Percentiles rank a stretch among this genome's conserved stretches.
These are phyloP conservation scores for Alternaria metachromatica DNA, from an alignment of 2,329 filamentous ascomycete genomes.

Conservation along the genomic window DNA sequence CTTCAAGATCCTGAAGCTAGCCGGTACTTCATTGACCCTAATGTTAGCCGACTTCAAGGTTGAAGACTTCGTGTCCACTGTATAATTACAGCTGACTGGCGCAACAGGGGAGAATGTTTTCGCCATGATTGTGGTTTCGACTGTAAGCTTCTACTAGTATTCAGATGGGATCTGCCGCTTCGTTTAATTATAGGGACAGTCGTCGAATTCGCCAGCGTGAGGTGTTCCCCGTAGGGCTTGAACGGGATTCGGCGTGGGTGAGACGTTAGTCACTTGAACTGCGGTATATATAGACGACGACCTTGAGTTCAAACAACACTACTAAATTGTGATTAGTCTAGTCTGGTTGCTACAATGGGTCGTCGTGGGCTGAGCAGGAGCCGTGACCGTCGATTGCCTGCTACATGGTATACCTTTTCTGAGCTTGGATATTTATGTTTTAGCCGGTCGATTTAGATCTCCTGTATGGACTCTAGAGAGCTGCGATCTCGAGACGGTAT, in stretches of 20 bases:
- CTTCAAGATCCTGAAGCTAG: conserved; percentile 39
- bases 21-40: conserved; percentile 39
- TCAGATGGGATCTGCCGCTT: conserved; percentile 57
- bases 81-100: conserved; percentile 38
- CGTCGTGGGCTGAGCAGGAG: conserved; percentile 35
- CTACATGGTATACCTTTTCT: conserved; percentile 48
- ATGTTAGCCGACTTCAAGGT: conserved; percentile 46
- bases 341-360: conserved; percentile 33
- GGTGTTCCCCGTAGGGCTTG: conserved; percentile 30
- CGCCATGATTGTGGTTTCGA: conserved; percentile 56
- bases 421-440: conserved; percentile 40
- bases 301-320: conserved; percentile 45
- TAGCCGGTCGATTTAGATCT: conserved; percentile 57
- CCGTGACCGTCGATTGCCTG: conserved; percentile 43
- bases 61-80: conserved; percentile 44
- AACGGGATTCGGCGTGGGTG: conserved; percentile 24
- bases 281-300: conserved; percentile 27
- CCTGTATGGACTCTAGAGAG: conserved; percentile 64
- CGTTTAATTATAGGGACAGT: conserved; percentile 51
- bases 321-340: conserved; percentile 45
- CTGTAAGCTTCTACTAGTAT: conserved; percentile 50
- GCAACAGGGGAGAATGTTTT: conserved; percentile 43
- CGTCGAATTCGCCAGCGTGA: conserved; percentile 52
- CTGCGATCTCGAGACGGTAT: conserved; percentile 63
- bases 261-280: conserved; percentile 44